Evolutionary conservation across 306 rosid species (phyloP).

Genomic region (Casuarina equisetifolia): DNA sequence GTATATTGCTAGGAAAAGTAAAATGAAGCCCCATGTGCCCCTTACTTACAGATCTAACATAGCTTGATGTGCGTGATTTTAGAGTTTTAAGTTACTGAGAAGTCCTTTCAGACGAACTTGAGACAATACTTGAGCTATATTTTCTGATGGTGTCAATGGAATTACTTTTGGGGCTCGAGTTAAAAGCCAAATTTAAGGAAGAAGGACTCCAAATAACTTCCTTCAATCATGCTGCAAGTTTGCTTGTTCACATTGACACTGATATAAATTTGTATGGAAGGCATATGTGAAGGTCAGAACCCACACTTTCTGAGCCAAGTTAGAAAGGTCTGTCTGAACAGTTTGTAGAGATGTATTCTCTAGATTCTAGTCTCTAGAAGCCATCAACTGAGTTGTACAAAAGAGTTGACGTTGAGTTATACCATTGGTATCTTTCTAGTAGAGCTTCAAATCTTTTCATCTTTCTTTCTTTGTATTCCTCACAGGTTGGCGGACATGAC

Average conservation of each 20-base stretch:
- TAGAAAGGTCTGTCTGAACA: too few species aligned
- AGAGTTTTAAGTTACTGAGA: too few species aligned
- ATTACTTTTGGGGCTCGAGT: too few species aligned
- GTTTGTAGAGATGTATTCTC: too few species aligned
- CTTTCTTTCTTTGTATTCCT: constrained; percentile 13
- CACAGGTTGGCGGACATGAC: constrained; percentile 87
- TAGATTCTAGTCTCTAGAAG: too few species aligned
- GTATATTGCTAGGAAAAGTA: too few species aligned
- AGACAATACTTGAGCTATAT: too few species aligned
- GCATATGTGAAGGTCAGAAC: neutral
- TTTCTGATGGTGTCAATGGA: too few species aligned
- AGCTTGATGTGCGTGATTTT: too few species aligned
- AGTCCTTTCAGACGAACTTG: too few species aligned
- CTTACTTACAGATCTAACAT: too few species aligned
- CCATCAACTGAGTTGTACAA: neutral
- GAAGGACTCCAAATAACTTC: neutral
- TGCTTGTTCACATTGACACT: neutral
- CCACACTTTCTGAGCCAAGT: neutral
- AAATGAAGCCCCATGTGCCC: too few species aligned
- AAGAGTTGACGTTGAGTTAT: neutral
- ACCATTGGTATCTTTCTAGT: neutral
- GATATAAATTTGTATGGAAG: neutral
- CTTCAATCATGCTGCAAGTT: neutral
- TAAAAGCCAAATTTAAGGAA: neutral
- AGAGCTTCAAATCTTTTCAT: neutral